Percentiles rank a stretch among this genome's conserved stretches.
These are phyloP conservation scores for Aspergillus fumigatus DNA, from an alignment of 2,329 filamentous ascomycete genomes.

Conservation along the genomic window DNA sequence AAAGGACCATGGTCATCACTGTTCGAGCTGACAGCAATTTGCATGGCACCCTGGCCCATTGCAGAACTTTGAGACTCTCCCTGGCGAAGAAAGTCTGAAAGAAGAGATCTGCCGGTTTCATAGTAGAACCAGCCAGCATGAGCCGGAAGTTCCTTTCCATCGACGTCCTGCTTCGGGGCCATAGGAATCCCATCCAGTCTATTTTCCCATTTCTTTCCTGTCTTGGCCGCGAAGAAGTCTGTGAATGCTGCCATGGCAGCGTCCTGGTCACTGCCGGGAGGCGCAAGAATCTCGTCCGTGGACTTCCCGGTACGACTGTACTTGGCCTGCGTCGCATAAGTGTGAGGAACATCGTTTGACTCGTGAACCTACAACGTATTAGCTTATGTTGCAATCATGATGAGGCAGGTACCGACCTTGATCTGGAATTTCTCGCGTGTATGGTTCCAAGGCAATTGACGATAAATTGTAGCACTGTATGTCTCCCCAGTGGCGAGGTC, in stretches of 20 bases:
- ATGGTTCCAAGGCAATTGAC: slow-evolving; percentile 46
- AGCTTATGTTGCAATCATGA: neutral
- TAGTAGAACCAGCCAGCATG: slow-evolving; percentile 31
- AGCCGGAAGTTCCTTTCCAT: slow-evolving; percentile 20
- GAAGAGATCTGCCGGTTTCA: slow-evolving; percentile 17
- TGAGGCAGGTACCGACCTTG: slow-evolving; percentile 46
- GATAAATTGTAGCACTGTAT: slow-evolving; percentile 60
- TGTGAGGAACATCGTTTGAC: slow-evolving; percentile 54
- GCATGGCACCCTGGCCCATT: neutral
- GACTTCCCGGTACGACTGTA: slow-evolving; percentile 31
- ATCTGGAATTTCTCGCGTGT: slow-evolving; percentile 57
- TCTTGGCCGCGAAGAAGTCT: slow-evolving; percentile 55
- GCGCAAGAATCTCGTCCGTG: slow-evolving; percentile 29
- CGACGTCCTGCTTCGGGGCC: slow-evolving; percentile 18
- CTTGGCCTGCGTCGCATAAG: slow-evolving; percentile 59
- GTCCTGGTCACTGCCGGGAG: slow-evolving; percentile 26
- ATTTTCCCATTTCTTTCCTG: slow-evolving; percentile 57
- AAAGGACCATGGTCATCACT: neutral
- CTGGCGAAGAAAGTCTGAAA: slow-evolving; percentile 19
- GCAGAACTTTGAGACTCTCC: neutral
- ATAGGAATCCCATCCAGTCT: slow-evolving; percentile 15
- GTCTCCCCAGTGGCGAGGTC: slow-evolving; percentile 57
- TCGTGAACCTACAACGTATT: slow-evolving; percentile 58
- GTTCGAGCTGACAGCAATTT: neutral
- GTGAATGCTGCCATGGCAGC: slow-evolving; percentile 51